Percentiles rank a stretch among this genome's conserved stretches.
Evolutionary conservation across 106 monocot species (phyloP).

Genomic region (Allium sativum): DNA sequence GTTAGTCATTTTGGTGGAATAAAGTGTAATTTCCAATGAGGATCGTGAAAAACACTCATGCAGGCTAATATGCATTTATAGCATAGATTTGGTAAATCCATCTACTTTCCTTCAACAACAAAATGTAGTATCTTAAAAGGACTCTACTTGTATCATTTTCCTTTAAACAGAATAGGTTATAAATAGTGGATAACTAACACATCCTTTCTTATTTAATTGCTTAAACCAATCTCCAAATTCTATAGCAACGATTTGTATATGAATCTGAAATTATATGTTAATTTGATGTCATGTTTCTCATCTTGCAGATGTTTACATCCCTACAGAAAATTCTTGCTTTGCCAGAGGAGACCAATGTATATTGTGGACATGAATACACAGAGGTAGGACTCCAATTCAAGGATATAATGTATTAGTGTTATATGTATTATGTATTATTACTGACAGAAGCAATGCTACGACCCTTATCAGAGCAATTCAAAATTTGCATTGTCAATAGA

Average conservation of each 20-base stretch:
- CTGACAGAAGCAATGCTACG: not conserved
- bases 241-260: not conserved
- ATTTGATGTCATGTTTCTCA: not conserved
- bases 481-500: constrained; percentile 91
- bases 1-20: too few relatives aligned
- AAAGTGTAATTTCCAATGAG: too few relatives aligned
- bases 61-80: not conserved
- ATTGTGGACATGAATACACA: constrained; percentile 95
- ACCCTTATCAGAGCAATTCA: constrained; percentile 65
- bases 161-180: not conserved
- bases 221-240: too few relatives aligned
- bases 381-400: constrained; percentile 25
- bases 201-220: too few relatives aligned
- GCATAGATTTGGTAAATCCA: too few relatives aligned
- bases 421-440: too few relatives aligned
- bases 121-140: too few relatives aligned
- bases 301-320: constrained; percentile 68
- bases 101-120: too few relatives aligned
- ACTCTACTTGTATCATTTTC: not conserved
- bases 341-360: constrained; percentile 75
- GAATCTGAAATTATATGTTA: not conserved
- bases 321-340: constrained; percentile 61
- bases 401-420: too few relatives aligned
- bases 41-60: not conserved
- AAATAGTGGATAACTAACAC: too few relatives aligned